phyloP scores from a whole-genome alignment of 345 rosid genomes.

The Camelina hispida region DNA sequence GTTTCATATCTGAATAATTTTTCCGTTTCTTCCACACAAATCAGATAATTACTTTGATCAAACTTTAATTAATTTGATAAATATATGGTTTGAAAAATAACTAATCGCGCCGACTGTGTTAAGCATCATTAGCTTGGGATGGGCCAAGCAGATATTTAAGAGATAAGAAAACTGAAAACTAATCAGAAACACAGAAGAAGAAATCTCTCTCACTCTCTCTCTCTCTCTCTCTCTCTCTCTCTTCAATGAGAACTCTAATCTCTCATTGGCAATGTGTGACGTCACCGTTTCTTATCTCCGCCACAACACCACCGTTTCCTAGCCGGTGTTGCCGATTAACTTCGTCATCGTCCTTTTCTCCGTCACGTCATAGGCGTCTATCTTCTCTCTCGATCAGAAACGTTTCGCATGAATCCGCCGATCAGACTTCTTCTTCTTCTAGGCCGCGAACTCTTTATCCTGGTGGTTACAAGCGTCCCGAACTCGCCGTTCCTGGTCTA shows the following conservation, averaged over 20 bases:
- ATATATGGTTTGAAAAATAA: neutral
- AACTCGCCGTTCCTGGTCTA: conserved; percentile 72
- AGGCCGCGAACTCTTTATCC: conserved; percentile 83
- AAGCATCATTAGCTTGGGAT: conserved; percentile 9
- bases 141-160: conserved; percentile 25
- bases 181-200: conserved; percentile 42
- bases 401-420: conserved; percentile 42
- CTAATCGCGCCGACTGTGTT: conserved; percentile 35
- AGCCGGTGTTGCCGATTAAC: conserved; percentile 8
- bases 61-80: neutral
- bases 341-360: conserved; percentile 22
- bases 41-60: neutral
- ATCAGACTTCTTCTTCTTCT: conserved; percentile 53
- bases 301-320: conserved; percentile 27
- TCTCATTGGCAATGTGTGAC: conserved; percentile 42
- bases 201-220: conserved; percentile 23
- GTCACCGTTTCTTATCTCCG: conserved; percentile 41
- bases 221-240: conserved; percentile 15
- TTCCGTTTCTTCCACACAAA: neutral
- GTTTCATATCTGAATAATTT: neutral
- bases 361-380: conserved; percentile 32
- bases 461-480: conserved; percentile 93
- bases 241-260: conserved; percentile 39
- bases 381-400: conserved; percentile 50
- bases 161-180: conserved; percentile 48